A percentile compares a stretch with the other conserved stretches of the same genome.
These are phyloP conservation scores for Lasiosphaeriaceae sp. DNA, from an alignment of 495 filamentous ascomycete species.

Conservation along the genomic window DNA sequence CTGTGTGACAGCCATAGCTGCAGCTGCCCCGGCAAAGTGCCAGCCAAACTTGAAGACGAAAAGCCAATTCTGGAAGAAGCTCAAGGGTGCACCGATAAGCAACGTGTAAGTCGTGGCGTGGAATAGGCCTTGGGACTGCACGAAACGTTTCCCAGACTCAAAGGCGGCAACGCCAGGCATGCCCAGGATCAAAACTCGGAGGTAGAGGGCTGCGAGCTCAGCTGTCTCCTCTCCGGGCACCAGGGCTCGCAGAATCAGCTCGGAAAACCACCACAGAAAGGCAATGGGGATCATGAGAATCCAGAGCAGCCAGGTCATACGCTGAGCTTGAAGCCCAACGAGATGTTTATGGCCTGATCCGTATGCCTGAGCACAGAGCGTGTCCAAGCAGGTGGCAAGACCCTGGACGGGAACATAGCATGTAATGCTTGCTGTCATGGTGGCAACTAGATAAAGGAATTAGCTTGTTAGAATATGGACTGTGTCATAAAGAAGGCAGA, in stretches of 20 bases:
- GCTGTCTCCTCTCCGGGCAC: slow-evolving; percentile 64
- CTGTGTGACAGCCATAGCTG: slow-evolving; percentile 80
- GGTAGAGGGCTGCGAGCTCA: slow-evolving; percentile 59
- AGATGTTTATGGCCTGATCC: slow-evolving; percentile 63
- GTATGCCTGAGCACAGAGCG: slow-evolving; percentile 71
- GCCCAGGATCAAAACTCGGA: slow-evolving; percentile 59
- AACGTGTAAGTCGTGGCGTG: slow-evolving; percentile 64
- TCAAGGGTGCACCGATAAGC: slow-evolving; percentile 61
- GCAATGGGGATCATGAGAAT: slow-evolving; percentile 60
- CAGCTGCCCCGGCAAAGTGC: slow-evolving; percentile 81
- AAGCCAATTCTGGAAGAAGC: slow-evolving; percentile 62
- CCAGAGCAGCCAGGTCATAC: slow-evolving; percentile 66
- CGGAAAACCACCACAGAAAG: slow-evolving; percentile 55
- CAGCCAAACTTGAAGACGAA: slow-evolving; percentile 67
- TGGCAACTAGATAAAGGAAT: slow-evolving; percentile 43
- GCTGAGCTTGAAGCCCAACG: slow-evolving; percentile 68
- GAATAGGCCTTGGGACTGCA: slow-evolving; percentile 73
- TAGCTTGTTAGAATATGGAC: slow-evolving; percentile 1
- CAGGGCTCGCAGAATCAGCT: slow-evolving; percentile 51
- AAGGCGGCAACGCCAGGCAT: slow-evolving; percentile 67
- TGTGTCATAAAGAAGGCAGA: not conserved
- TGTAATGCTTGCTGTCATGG: slow-evolving; percentile 71
- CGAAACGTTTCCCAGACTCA: slow-evolving; percentile 67
- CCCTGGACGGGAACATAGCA: slow-evolving; percentile 71
- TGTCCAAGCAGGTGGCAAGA: slow-evolving; percentile 66